Evolutionary conservation across 2,329 filamentous ascomycete genomes (phyloP), one percentile per base, ranked within the genome.

Genomic region (Aspergillus persii): DNA sequence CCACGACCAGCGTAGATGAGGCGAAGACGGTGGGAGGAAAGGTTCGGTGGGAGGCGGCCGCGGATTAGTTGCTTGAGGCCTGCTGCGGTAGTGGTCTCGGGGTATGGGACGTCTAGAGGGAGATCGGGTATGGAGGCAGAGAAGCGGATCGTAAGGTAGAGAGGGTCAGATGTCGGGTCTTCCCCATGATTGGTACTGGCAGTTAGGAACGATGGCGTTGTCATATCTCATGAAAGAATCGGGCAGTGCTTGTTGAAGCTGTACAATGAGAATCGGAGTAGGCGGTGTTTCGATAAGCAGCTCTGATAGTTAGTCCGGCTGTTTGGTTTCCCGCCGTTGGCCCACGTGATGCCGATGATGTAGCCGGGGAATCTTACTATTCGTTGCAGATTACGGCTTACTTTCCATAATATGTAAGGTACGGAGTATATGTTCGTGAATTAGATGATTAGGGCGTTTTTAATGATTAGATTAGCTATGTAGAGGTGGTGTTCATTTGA

Each of bases 1-100:
- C 96, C 89, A 71, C 91, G 92, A 62, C 95, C 95, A 53, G 91
- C 86, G 74, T 96, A 88, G 73, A 98, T 97, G 64, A 99, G 86
- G 60, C 94, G 91, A 33, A 98, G 85, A 39, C 92, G 89, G 62
- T 86, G 87, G 47, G 84, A 81, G 12, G 87, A 84, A 63, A 87
- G 82, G 36, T 84, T 78, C 36, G 79, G 70, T 5, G 88, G 82
- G 26, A 97, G 85, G 50, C 89, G 84, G 8, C 81, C 76, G 66
- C 95, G 92, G 71, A 98, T 91, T 54, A 89, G 83, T 68, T 90
- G 88, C 76, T 96, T 96, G 58, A 98, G 84, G 2, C 89, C 86
- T 57, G 92, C 84, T 56, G 91, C 85, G 47, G 91, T 91, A 9
- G 89, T 92, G 33, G 82, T 81, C 51, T 81, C 76, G 0, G 93